Percentiles rank a stretch among this genome's conserved stretches.
These are phyloP conservation scores for Colletotrichum graminicola DNA, from an alignment of 2,329 filamentous ascomycete species.

Conservation along the genomic window DNA sequence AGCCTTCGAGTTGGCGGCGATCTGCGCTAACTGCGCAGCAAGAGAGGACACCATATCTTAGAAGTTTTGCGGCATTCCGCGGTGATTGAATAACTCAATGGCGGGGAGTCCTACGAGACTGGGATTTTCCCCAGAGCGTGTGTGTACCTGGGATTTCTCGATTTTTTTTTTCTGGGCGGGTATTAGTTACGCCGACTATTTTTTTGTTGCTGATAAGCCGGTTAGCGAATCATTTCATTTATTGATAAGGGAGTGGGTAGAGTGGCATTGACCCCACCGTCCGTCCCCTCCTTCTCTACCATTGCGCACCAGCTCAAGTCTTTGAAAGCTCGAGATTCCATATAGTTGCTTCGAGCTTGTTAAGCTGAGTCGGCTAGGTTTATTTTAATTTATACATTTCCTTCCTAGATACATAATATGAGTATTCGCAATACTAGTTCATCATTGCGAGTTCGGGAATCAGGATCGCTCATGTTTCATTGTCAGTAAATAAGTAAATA, in stretches of 20 bases:
- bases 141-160: constrained; percentile 44
- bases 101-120: constrained; percentile 35
- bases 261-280: not conserved
- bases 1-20: constrained; percentile 89
- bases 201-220: constrained; percentile 44
- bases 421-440: too few relatives aligned
- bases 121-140: constrained; percentile 21
- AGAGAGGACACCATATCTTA: constrained; percentile 82
- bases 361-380: not conserved
- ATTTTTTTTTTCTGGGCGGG: constrained; percentile 46
- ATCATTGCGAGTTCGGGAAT: not conserved
- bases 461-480: not conserved
- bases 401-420: not conserved
- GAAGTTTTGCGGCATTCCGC: constrained; percentile 40
- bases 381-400: not conserved
- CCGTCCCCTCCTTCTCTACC: not conserved
- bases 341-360: not conserved
- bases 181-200: constrained; percentile 45
- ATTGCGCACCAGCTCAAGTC: not conserved
- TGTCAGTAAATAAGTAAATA: not conserved
- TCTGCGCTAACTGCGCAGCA: constrained; percentile 92
- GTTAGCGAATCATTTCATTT: constrained; percentile 40
- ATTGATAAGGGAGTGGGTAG: constrained; percentile 29
- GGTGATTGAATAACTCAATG: constrained; percentile 40
- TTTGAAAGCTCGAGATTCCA: not conserved